A percentile compares a stretch with the other conserved stretches of the same genome.
These are phyloP conservation scores for Avena atlantica DNA, from an alignment of 176 grass and related monocot genomes.

Conservation along the genomic window DNA sequence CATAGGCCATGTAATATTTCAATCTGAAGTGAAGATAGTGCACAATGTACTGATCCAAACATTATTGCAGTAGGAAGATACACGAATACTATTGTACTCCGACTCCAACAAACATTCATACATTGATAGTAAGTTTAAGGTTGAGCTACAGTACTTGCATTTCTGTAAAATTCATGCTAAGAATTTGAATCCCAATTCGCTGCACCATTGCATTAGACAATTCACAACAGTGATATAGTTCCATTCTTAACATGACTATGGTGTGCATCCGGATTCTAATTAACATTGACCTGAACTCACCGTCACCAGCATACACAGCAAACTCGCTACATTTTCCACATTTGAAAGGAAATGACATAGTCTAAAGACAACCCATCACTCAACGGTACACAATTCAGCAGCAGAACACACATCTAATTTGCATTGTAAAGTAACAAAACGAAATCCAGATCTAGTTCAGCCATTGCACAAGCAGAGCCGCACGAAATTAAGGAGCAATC, in stretches of 20 bases:
- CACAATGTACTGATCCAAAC: constrained; percentile 28
- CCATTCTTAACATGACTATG: background rate
- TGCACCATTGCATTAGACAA: background rate
- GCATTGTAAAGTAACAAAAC: background rate
- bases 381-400: background rate
- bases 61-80: background rate
- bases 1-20: constrained; percentile 7
- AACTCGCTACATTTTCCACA: constrained; percentile 8
- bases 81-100: background rate
- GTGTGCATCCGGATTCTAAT: background rate
- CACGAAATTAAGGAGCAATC: background rate
- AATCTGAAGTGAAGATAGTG: constrained; percentile 13
- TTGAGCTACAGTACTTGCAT: background rate
- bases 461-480: background rate
- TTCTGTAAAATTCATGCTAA: background rate
- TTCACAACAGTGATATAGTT: background rate
- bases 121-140: background rate
- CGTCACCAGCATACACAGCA: background rate
- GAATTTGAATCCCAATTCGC: background rate
- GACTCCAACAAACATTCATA: background rate
- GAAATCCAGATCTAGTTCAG: background rate
- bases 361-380: constrained; percentile 12
- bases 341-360: constrained; percentile 1
- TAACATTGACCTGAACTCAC: background rate
- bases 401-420: background rate